phyloP scores from a whole-genome alignment of 2,329 filamentous ascomycete species.

The Fusarium gaditjirri region DNA sequence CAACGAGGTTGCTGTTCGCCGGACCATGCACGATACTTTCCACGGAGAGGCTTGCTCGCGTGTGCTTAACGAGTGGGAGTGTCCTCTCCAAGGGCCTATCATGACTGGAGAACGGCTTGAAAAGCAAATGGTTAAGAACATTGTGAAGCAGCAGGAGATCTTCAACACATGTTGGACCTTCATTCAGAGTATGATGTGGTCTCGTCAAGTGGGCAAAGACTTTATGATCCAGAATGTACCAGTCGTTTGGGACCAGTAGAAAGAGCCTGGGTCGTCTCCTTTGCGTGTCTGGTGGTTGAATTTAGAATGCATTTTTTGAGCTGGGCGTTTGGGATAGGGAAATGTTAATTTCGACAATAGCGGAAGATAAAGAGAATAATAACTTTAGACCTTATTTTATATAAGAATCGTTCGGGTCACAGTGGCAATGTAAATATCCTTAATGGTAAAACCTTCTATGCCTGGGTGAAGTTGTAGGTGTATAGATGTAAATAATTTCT shows the following conservation, averaged over 20 bases:
- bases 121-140: background rate
- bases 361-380: background rate
- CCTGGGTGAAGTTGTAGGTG: background rate
- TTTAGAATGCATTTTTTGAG: background rate
- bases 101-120: background rate
- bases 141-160: constrained; percentile 10
- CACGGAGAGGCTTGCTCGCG: constrained; percentile 24
- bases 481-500: fast-evolving
- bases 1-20: background rate
- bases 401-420: background rate
- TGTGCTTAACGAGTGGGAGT: constrained; percentile 34
- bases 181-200: constrained; percentile 1
- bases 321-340: background rate
- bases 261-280: background rate
- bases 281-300: background rate
- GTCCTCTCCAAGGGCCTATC: background rate
- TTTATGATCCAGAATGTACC: background rate
- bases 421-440: background rate
- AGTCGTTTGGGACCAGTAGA: constrained; percentile 3
- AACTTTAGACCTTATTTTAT: background rate
- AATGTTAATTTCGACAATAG: background rate
- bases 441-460: background rate
- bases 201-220: background rate
- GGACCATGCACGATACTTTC: background rate
- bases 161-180: constrained; percentile 9